phyloP scores from a whole-genome alignment of 768 basidiomycete genomes.

The Exidia glandulosa region DNA sequence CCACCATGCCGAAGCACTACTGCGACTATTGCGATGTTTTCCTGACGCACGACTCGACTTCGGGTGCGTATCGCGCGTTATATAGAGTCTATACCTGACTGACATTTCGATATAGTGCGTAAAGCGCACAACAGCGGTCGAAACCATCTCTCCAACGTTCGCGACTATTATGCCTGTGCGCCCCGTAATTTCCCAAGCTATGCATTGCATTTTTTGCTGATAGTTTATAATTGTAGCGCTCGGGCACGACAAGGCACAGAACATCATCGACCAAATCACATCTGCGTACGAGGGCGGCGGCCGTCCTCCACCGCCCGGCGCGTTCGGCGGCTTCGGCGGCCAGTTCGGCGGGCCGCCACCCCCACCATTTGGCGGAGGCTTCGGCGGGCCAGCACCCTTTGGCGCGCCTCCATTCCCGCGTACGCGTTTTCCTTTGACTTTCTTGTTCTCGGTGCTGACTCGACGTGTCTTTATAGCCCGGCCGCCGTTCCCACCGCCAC shows the following conservation, averaged over 20 bases:
- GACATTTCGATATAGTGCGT: constrained; percentile 46
- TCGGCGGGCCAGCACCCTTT: constrained; percentile 29
- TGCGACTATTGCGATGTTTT: constrained; percentile 93
- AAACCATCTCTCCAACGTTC: constrained; percentile 92
- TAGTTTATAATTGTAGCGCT: constrained; percentile 19
- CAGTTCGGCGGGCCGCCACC: constrained; percentile 46
- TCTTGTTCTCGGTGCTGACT: background rate
- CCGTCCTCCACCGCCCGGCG: constrained; percentile 53
- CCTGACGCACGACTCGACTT: constrained; percentile 87
- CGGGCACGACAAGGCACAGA: constrained; percentile 92
- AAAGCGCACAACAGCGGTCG: constrained; percentile 98
- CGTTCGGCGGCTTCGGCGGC: constrained; percentile 64
- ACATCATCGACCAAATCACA: constrained; percentile 96
- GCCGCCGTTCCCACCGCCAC: constrained; percentile 67
- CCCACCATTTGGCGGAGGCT: constrained; percentile 19
- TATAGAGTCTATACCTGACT: background rate
- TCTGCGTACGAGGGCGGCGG: constrained; percentile 80
- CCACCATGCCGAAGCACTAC: constrained; percentile 64
- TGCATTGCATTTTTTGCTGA: background rate
- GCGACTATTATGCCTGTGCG: constrained; percentile 94
- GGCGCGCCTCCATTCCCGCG: constrained; percentile 8
- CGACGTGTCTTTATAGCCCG: constrained; percentile 30
- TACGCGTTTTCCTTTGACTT: constrained; percentile 7
- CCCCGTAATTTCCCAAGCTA: constrained; percentile 2
- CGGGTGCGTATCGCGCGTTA: constrained; percentile 39